phyloP scores from a whole-genome alignment of 148 eudicot genomes.

The Fallopia convolvulus region DNA sequence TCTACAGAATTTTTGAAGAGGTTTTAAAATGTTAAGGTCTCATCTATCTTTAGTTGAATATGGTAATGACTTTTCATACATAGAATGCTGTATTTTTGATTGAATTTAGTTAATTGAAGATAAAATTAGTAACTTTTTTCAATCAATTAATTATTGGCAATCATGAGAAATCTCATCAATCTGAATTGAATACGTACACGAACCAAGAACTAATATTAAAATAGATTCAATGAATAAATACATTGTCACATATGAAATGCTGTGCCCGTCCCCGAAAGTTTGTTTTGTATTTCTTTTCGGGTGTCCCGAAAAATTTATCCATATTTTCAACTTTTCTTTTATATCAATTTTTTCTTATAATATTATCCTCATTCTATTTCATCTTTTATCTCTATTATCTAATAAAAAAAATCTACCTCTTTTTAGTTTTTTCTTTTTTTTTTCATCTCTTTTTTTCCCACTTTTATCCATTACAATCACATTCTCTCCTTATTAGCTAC shows the following conservation, averaged over 20 bases:
- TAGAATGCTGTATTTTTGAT: neutral
- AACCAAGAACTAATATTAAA: neutral
- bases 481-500: too few relatives aligned
- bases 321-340: too few relatives aligned
- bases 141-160: neutral
- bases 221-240: neutral
- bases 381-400: too few relatives aligned
- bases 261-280: too few relatives aligned
- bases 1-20: neutral
- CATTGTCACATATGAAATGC: neutral
- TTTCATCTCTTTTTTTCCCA: too few relatives aligned
- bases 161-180: neutral
- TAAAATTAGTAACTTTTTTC: neutral
- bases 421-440: too few relatives aligned
- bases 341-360: too few relatives aligned
- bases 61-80: neutral
- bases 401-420: too few relatives aligned
- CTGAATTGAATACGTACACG: neutral
- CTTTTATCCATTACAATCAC: too few relatives aligned
- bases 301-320: too few relatives aligned
- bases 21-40: neutral
- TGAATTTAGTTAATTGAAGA: neutral
- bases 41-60: neutral
- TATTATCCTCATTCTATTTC: too few relatives aligned
- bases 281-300: too few relatives aligned